Evolutionary conservation across 1,284 basidiomycete genomes (phyloP).

Genomic region (Irpex sp.): DNA sequence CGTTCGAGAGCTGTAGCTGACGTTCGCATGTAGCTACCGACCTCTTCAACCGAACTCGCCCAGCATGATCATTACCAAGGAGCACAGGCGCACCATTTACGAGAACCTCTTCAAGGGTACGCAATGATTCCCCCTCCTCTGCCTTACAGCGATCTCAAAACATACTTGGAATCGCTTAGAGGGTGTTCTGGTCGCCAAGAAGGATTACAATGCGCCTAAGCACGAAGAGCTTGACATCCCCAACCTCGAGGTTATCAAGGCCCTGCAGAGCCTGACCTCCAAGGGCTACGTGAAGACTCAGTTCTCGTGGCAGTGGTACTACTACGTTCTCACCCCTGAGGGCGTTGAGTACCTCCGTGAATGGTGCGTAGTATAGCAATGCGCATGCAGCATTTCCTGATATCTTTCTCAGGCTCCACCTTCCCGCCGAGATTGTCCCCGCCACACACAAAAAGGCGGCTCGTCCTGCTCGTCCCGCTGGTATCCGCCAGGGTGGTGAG

Average conservation of each 20-base stretch:
- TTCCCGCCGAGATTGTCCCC: slow-evolving; percentile 92
- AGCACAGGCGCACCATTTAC: slow-evolving; percentile 85
- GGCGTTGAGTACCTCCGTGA: slow-evolving; percentile 95
- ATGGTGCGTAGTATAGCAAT: slow-evolving; percentile 52
- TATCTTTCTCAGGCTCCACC: slow-evolving; percentile 69
- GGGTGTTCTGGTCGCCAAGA: slow-evolving; percentile 98
- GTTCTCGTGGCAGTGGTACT: slow-evolving; percentile 95
- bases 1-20: not conserved
- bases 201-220: slow-evolving; percentile 97
- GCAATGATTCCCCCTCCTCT: slow-evolving; percentile 24
- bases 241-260: slow-evolving; percentile 99
- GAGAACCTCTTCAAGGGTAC: slow-evolving; percentile 98
- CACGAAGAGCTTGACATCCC: slow-evolving; percentile 97
- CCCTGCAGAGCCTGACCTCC: slow-evolving; percentile 96
- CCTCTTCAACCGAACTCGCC: slow-evolving; percentile 35
- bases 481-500: slow-evolving; percentile 61
- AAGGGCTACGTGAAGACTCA: slow-evolving; percentile 97
- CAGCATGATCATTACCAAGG: slow-evolving; percentile 86
- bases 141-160: not conserved
- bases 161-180: slow-evolving; percentile 43
- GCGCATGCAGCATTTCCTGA: not conserved
- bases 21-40: slow-evolving; percentile 35
- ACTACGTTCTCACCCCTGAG: slow-evolving; percentile 93
- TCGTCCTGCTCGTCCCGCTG: slow-evolving; percentile 71
- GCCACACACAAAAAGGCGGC: slow-evolving; percentile 93